A percentile compares a stretch with the other conserved stretches of the same genome.
Conservation (phyloP, 78 protist species). For the slime mould (Dictyostelium discoideum) region DNA sequence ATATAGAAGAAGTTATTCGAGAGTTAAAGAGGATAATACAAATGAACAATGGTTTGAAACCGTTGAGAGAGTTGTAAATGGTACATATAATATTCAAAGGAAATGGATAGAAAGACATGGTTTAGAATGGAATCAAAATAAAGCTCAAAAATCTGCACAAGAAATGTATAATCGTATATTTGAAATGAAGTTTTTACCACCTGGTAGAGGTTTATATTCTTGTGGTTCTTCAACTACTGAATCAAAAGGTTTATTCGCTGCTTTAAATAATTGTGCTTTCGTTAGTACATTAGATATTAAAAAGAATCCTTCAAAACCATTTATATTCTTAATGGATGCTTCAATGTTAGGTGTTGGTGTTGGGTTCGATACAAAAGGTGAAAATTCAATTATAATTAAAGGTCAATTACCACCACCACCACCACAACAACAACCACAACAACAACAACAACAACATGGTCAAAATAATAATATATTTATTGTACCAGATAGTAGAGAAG, state of each 20-base stretch:
- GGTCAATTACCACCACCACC: conserved; percentile 8
- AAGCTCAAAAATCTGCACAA: conserved; percentile 76
- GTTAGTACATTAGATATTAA: conserved; percentile 84
- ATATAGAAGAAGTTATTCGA: conserved; percentile 89
- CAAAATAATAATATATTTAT: neutral
- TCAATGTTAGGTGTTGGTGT: conserved; percentile 95
- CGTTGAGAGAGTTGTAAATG: conserved; percentile 88
- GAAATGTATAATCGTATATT: conserved; percentile 90
- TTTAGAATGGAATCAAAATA: conserved; percentile 67
- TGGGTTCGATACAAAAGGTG: conserved; percentile 92
- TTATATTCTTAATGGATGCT: conserved; percentile 93
- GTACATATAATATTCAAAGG: conserved; percentile 89
- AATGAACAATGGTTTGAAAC: conserved; percentile 91
- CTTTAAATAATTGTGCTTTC: conserved; percentile 94
- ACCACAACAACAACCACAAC: neutral
- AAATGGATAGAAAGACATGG: conserved; percentile 85
- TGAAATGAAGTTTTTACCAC: conserved; percentile 93
- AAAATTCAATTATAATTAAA: conserved; percentile 44
- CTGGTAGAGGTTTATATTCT: conserved; percentile 94
- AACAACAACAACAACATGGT: neutral
- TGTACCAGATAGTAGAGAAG: conserved; percentile 89
- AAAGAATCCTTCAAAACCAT: conserved; percentile 85
- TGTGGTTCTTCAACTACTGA: conserved; percentile 91
- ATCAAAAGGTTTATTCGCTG: conserved; percentile 85
- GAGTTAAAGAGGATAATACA: conserved; percentile 81